These are phyloP conservation scores for Cokeromyces recurvatus DNA, from an alignment of 371 early-diverging fungal species.

Conservation along the genomic window DNA sequence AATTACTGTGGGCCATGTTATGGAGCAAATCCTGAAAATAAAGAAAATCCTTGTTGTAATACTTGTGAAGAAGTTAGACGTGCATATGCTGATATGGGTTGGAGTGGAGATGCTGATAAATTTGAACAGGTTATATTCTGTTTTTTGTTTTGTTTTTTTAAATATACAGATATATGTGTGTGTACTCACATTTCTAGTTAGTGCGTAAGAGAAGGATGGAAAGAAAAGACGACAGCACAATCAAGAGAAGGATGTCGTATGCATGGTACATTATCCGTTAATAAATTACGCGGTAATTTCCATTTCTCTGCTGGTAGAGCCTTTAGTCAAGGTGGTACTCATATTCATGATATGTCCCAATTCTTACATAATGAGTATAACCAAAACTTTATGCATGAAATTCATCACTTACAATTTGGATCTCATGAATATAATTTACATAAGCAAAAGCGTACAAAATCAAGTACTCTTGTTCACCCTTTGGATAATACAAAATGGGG, in stretches of 20 bases:
- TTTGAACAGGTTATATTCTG: conserved; percentile 86
- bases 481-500: conserved; percentile 63
- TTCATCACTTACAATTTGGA: conserved; percentile 85
- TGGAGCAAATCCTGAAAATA: conserved; percentile 59
- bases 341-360: conserved; percentile 53
- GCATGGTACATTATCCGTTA: conserved; percentile 77
- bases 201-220: conserved; percentile 86
- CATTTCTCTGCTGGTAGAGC: conserved; percentile 90
- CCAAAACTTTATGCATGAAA: conserved; percentile 70
- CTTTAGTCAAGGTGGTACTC: conserved; percentile 67
- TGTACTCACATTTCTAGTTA: no score
- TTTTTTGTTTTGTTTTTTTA: no score
- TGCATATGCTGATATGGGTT: conserved; percentile 75
- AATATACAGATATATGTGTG: no score
- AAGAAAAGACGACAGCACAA: conserved; percentile 67
- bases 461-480: conserved; percentile 64
- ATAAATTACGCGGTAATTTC: conserved; percentile 87
- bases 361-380: conserved; percentile 48
- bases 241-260: conserved; percentile 87
- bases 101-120: conserved; percentile 71
- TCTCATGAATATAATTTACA: conserved; percentile 25
- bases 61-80: conserved; percentile 87
- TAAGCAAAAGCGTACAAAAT: conserved; percentile 30
- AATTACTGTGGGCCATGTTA: conserved; percentile 90
- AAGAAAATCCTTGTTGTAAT: conserved; percentile 76